phyloP scores from a whole-genome alignment of 768 basidiomycete species.

The Hypsizygus marmoreus region DNA sequence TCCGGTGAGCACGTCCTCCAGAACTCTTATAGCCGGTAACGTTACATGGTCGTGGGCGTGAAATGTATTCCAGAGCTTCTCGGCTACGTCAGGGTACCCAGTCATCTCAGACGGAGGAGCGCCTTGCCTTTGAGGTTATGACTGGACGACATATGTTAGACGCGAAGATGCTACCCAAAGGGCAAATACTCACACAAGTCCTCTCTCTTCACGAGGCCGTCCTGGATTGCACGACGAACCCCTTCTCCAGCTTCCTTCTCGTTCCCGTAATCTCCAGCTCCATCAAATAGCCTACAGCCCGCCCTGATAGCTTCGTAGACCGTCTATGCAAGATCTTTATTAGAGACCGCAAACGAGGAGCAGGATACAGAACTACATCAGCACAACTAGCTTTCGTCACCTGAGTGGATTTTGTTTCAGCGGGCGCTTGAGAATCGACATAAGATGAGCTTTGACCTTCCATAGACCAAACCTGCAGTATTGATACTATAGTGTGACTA shows the following conservation, averaged over 20 bases:
- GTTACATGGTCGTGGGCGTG: constrained; percentile 77
- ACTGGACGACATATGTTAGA: constrained; percentile 42
- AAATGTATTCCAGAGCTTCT: constrained; percentile 92
- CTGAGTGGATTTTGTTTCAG: constrained; percentile 51
- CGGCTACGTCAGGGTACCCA: too few relatives aligned
- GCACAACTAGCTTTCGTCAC: constrained; percentile 62
- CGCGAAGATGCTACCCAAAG: too few relatives aligned
- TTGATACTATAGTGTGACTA: constrained; percentile 8
- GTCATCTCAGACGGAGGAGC: not conserved
- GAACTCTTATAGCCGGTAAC: constrained; percentile 27
- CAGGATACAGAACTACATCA: constrained; percentile 41
- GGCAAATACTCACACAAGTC: constrained; percentile 76
- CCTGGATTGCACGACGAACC: constrained; percentile 72
- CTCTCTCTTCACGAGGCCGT: constrained; percentile 85
- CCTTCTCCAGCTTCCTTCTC: constrained; percentile 86
- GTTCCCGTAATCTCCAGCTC: constrained; percentile 87
- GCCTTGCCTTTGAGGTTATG: constrained; percentile 76
- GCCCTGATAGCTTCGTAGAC: constrained; percentile 86
- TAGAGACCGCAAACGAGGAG: not conserved
- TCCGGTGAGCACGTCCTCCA: not conserved
- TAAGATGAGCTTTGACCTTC: constrained; percentile 47
- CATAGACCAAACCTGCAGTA: constrained; percentile 73
- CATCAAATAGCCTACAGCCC: constrained; percentile 86
- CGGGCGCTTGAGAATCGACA: constrained; percentile 29
- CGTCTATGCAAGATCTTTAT: constrained; percentile 41